Conservation (phyloP, 768 basidiomycete species). For the Erythrobasidium yunnanense region DNA sequence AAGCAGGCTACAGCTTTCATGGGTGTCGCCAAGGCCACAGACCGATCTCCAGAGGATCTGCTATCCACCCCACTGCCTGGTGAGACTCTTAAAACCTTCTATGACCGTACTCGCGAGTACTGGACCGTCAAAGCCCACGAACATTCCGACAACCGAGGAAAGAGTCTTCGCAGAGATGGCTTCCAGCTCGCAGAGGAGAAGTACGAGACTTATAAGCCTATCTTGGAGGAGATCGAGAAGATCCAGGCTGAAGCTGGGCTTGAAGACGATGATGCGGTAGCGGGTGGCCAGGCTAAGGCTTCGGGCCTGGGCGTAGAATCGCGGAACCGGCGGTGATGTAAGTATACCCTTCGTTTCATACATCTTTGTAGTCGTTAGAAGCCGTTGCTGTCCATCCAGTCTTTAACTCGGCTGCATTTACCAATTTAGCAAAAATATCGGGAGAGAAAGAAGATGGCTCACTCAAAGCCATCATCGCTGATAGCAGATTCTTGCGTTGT, state of each 20-base stretch:
- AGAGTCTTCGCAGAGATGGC: conserved; percentile 63
- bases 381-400: conserved; percentile 23
- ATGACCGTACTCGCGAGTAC: conserved; percentile 65
- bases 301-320: conserved; percentile 18
- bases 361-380: no score
- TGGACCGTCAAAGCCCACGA: conserved; percentile 66
- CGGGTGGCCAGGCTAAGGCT: background rate
- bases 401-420: conserved; percentile 12
- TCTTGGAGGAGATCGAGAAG: conserved; percentile 67
- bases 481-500: background rate
- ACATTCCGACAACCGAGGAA: conserved; percentile 55
- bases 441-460: background rate
- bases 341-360: background rate
- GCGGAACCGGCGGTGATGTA: conserved; percentile 16
- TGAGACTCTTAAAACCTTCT: conserved; percentile 72
- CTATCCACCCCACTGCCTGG: conserved; percentile 71
- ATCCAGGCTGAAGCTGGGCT: conserved; percentile 73
- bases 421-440: background rate
- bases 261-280: conserved; percentile 51
- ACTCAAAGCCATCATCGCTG: background rate
- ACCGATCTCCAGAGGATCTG: conserved; percentile 57
- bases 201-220: conserved; percentile 72
- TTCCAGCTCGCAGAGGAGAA: conserved; percentile 63
- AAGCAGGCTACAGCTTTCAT: conserved; percentile 50
- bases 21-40: conserved; percentile 50